Conservation (phyloP, 2,329 filamentous ascomycete species). For the Tolypocladium tundrense region DNA sequence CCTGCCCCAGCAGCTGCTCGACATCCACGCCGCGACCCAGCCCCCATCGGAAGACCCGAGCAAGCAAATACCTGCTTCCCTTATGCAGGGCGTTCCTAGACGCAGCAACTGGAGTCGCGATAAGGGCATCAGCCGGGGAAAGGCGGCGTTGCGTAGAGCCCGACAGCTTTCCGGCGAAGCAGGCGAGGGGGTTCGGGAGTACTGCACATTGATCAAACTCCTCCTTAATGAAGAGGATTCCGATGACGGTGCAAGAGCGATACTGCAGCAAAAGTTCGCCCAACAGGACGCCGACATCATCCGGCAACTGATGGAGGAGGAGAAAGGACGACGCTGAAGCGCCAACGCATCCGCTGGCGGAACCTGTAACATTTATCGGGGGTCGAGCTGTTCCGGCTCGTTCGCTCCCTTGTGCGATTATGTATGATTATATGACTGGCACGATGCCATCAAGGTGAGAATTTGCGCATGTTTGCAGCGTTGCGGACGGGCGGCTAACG, state of each 20-base stretch:
- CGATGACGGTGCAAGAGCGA: conserved; percentile 19
- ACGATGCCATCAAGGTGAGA: background rate
- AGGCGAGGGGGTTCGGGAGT: conserved; percentile 51
- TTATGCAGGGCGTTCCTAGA: conserved; percentile 22
- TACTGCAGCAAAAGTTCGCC: conserved; percentile 33
- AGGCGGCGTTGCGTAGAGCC: conserved; percentile 40
- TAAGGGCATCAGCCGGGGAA: conserved; percentile 45
- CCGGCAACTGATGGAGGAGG: conserved; percentile 35
- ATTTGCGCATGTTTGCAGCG: too few species aligned
- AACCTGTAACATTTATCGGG: background rate
- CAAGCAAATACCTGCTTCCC: conserved; percentile 18
- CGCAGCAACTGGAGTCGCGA: conserved; percentile 46
- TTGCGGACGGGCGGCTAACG: conserved; percentile 15
- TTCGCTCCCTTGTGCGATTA: background rate
- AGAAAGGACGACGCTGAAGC: conserved; percentile 18
- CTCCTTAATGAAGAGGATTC: conserved; percentile 28
- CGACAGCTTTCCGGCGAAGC: conserved; percentile 39
- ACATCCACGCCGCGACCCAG: conserved; percentile 39
- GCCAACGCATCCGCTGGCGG: background rate
- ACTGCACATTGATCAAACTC: conserved; percentile 44
- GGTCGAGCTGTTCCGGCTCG: background rate
- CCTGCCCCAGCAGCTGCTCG: conserved; percentile 34
- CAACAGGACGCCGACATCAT: conserved; percentile 40
- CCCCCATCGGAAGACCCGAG: conserved; percentile 25
- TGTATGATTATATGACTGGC: background rate